phyloP scores from a whole-genome alignment of 1,284 basidiomycete genomes.

The Puccinia polysora region DNA sequence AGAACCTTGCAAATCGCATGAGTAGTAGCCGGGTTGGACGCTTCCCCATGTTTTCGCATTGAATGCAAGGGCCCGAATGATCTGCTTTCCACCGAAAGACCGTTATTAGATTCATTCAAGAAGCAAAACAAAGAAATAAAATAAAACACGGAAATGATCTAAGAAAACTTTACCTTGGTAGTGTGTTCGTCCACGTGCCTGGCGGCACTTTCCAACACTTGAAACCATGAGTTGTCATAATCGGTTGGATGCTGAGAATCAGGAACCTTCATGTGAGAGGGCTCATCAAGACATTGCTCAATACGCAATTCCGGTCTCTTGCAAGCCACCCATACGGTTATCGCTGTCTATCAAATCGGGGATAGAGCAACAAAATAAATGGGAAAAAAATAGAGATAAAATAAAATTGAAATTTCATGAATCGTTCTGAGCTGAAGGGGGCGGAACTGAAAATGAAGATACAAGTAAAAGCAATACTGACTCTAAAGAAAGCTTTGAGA shows the following conservation, averaged over 20 bases:
- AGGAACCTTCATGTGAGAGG: background rate
- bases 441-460: background rate
- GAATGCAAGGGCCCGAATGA: constrained; percentile 18
- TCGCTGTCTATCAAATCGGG: too few species aligned
- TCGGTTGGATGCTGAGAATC: constrained; percentile 2
- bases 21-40: constrained; percentile 14
- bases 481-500: constrained; percentile 33
- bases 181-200: constrained; percentile 40
- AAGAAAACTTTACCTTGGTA: constrained; percentile 22
- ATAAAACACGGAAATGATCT: background rate
- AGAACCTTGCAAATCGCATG: constrained; percentile 22
- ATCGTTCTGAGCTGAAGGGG: background rate
- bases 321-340: constrained; percentile 30
- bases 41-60: constrained; percentile 8
- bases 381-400: too few species aligned
- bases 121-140: too few species aligned
- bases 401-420: background rate
- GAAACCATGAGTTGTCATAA: constrained; percentile 12
- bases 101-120: too few species aligned
- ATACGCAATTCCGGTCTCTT: constrained; percentile 16
- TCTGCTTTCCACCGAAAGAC: too few species aligned
- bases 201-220: constrained; percentile 19
- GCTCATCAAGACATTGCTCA: constrained; percentile 19
- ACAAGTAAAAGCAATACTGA: background rate
- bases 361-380: background rate